Evolutionary conservation across 805 yeast species (phyloP).

Genomic region (Sugiyamaella boreocaroliniensis): DNA sequence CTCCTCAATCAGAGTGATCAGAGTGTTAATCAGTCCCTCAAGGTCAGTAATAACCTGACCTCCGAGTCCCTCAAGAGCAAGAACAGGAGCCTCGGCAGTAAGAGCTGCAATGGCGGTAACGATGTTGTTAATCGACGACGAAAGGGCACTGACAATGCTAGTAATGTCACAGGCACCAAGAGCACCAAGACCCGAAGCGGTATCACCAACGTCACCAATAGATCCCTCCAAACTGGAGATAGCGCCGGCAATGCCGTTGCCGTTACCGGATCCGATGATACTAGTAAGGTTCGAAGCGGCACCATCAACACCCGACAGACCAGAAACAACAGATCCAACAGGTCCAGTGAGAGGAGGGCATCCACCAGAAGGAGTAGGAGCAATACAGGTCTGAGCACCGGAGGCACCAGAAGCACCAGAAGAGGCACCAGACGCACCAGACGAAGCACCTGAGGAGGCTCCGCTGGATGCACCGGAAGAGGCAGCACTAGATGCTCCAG

Average conservation of each 20-base stretch:
- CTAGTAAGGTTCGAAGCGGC: background rate
- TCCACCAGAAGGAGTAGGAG: no score
- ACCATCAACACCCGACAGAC: background rate
- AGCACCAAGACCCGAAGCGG: background rate
- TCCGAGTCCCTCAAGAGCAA: background rate
- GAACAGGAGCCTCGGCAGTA: background rate
- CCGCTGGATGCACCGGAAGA: no score
- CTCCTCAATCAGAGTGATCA: background rate
- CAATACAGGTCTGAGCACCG: no score
- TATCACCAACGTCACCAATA: background rate
- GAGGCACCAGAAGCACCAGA: no score
- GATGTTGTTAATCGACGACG: background rate
- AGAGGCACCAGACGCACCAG: no score
- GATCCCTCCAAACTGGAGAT: background rate
- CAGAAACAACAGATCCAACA: no score
- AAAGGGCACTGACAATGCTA: background rate
- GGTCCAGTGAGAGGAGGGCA: no score
- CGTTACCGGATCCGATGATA: background rate
- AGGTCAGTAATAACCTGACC: background rate
- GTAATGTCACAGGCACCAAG: no score
- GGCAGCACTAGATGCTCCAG: no score
- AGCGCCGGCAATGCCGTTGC: background rate
- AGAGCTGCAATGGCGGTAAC: background rate
- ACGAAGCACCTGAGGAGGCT: no score
- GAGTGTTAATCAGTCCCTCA: background rate